phyloP scores from a whole-genome alignment of 2,329 filamentous ascomycete genomes.

The Clathrospora elynae region DNA sequence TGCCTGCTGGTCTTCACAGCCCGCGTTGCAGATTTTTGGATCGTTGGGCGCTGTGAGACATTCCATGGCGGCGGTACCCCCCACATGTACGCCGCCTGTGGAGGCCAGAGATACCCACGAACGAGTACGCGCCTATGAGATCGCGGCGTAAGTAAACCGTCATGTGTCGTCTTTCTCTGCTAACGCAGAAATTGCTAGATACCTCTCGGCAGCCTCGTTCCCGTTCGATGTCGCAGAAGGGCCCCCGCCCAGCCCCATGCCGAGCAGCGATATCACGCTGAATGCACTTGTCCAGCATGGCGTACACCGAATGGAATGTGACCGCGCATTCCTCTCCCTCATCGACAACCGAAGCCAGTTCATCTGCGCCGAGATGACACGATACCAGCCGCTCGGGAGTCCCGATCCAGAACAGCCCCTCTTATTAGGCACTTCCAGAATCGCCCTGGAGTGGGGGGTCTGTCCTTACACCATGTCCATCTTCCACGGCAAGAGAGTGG shows the following conservation, averaged over 20 bases:
- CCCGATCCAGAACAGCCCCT: constrained; percentile 8
- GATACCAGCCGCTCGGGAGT: constrained; percentile 8
- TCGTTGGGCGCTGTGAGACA: neutral
- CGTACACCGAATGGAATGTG: constrained; percentile 13
- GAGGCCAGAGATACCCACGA: constrained; percentile 5
- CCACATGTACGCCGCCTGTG: neutral
- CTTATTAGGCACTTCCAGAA: constrained; percentile 9
- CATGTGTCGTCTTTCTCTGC: neutral
- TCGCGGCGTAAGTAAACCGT: constrained; percentile 11
- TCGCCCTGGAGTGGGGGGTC: constrained; percentile 19
- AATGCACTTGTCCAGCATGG: constrained; percentile 21
- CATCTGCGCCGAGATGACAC: constrained; percentile 21
- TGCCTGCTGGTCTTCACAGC: no score
- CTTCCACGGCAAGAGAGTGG: constrained; percentile 10
- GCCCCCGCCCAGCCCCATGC: constrained; percentile 12
- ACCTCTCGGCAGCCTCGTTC: constrained; percentile 19
- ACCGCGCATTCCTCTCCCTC: constrained; percentile 20
- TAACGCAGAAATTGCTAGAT: constrained; percentile 2
- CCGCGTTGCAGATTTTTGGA: no score
- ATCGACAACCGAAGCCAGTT: constrained; percentile 17
- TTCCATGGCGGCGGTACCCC: neutral
- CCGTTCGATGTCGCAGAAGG: constrained; percentile 14
- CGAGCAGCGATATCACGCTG: constrained; percentile 17
- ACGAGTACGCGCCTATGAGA: constrained; percentile 13
- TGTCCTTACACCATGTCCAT: constrained; percentile 17